Evolutionary conservation across 2,329 filamentous ascomycete species (phyloP).

Genomic region (Hypomyces perniciosus): DNA sequence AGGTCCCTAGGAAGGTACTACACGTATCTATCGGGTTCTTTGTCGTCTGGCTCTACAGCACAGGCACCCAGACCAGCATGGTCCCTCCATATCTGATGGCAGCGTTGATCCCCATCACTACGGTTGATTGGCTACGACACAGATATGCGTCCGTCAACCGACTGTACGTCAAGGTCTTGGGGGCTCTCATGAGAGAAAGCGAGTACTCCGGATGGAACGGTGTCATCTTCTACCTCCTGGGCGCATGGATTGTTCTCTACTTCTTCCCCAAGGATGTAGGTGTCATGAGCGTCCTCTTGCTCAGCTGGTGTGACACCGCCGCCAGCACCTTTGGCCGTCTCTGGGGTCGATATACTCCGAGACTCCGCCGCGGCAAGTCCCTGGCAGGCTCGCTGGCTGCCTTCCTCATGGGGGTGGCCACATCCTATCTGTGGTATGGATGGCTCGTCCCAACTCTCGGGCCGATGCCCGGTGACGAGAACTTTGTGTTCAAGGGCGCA

Average conservation of each 20-base stretch:
- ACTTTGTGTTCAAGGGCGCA: constrained; percentile 70
- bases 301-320: constrained; percentile 97
- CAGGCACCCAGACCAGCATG: constrained; percentile 66
- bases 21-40: constrained; percentile 97
- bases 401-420: constrained; percentile 73
- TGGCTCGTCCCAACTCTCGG: constrained; percentile 67
- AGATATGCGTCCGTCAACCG: constrained; percentile 75
- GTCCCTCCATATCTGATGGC: constrained; percentile 82
- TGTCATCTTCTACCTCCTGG: constrained; percentile 92
- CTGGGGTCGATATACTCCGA: constrained; percentile 83
- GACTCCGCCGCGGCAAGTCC: constrained; percentile 81
- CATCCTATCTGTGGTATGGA: constrained; percentile 84
- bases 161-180: constrained; percentile 76
- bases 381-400: constrained; percentile 84
- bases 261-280: constrained; percentile 92
- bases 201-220: constrained; percentile 94
- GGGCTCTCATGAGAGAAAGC: constrained; percentile 93
- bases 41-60: constrained; percentile 77
- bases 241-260: constrained; percentile 77
- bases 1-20: constrained; percentile 87
- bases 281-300: constrained; percentile 79
- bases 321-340: constrained; percentile 89
- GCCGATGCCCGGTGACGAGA: constrained; percentile 62
- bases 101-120: constrained; percentile 76
- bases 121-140: constrained; percentile 77